Base-by-base conservation (phyloP, 2,329 filamentous ascomycete species). In the Aspergillus carbonarius region DNA sequence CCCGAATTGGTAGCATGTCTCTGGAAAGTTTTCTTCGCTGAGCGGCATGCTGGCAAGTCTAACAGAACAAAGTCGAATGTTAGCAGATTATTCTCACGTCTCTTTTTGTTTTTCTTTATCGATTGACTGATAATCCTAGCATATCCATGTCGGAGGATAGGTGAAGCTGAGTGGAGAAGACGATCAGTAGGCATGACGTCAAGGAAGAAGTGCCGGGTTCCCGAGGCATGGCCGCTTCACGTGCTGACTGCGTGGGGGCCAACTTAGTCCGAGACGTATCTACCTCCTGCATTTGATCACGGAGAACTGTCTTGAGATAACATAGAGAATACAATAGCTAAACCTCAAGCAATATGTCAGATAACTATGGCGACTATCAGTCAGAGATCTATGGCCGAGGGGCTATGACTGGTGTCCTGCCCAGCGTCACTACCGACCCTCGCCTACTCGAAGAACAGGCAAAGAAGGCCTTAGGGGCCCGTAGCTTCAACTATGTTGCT, bases 401-500 rank as follows among this genome's bases (percentile, higher is more conserved):
- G 55, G 77, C 85, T 66, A 67, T 85, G 13, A 70, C 76, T 44
- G 77, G 79, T 54, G 68, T 76, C 46, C 70, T 77, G 15, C 83
- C 85, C 12, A 72, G 75, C 30, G 79, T 86, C 46, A 87, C 85
- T 0, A 88, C 85, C 2, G 81, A 88, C 55, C 82, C 84, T 6
- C 83, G 82, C 61, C 77, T 78, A 54, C 77, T 88, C 3, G 81
- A 87, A 65, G 76, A 78, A 27, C 81, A 85, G 64, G 86, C 86
- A 2, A 76, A 75, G 53, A 72, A 79, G 55, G 72, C 70, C 13
- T 77, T 88, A 72, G 71, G 74, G 18, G 70, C 73, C 1, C 76
- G 79, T 10, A 76, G 80, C 7, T 88, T 82, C 68, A 83, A 83
- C 61, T 89, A 88, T 72, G 81, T 88, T 23, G 76, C 80, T 15